phyloP scores from a whole-genome alignment of 176 grass and related monocot genomes.

The Carex littledalei region DNA sequence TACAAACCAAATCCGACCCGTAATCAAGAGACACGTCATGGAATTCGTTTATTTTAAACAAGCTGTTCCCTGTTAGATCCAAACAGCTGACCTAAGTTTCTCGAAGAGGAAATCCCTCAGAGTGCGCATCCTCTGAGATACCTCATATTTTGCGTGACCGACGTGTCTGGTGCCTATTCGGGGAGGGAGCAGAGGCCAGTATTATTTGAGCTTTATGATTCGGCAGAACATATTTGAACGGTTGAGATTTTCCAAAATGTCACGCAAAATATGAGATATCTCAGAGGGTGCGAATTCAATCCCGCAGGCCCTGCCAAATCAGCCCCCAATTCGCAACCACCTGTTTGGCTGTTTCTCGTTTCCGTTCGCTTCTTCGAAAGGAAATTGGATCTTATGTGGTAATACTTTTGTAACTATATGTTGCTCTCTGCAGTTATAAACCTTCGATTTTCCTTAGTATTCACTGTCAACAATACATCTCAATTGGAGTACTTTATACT shows the following conservation, averaged over 20 bases:
- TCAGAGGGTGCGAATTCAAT: no score
- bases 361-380: not conserved
- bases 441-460: not conserved
- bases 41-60: not conserved
- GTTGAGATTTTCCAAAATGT: no score
- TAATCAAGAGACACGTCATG: not conserved
- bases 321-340: not conserved
- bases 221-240: no score
- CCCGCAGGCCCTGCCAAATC: not conserved
- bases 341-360: not conserved
- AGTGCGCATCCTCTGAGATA: no score
- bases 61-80: not conserved
- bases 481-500: not conserved
- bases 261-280: no score
- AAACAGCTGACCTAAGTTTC: not conserved
- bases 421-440: not conserved
- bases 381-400: not conserved
- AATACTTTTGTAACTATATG: not conserved
- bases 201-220: no score
- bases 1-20: slow-evolving; percentile 10
- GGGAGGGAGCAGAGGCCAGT: no score
- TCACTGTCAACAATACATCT: not conserved
- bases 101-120: not conserved
- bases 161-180: no score
- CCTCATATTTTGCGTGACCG: no score